Base-by-base conservation (phyloP, 140 eudicot genomes). In the Erigeron philadelphicus region DNA sequence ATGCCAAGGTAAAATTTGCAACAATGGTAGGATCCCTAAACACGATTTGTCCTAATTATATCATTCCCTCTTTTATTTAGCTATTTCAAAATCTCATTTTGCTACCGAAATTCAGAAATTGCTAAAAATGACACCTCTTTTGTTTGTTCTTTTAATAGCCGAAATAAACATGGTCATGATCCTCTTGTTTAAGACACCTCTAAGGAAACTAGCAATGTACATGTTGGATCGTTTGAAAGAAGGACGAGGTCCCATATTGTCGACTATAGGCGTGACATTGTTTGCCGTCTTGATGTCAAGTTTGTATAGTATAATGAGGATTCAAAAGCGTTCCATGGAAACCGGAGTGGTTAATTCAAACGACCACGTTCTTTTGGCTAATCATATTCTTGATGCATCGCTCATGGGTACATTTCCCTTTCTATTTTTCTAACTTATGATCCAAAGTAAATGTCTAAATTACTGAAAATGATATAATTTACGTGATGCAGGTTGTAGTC, bases 371-470 rank as follows among this genome's bases (percentile, higher is more conserved):
- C 86, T 91, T 66, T 31, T 81, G 35, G 72, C 95, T 5, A 72
- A 72, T 19, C 84, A 79, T 63, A 72, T 91, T 57, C 91, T 91
- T 1, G 86, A 91, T 8, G 87, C 97, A 61, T 88, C 97, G 7
- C 86, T 88, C 23, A 81, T 91, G 86, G 97, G 97, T 85, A 86
- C 8, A 6, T 16, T 53, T 48, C 58, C 61, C 31, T 0, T 19
- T 9, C 59, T 48, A 47, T 6, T 55, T 10, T 19, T 44, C 13
- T 41, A 75, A 67, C 38, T 52, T 73, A 41, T 52, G 31, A 31
- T 25, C 40, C 8, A 0, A 19, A 21, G 7, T 63, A n/a, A 46
- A 48, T 9, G 12, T 43, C 35, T n/a, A 13, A 21, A 61, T 42
- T 62, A 31, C 9, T 62, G 45, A 62, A 59, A 18, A 23, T 46